Base-by-base conservation (phyloP, 2,329 filamentous ascomycete species). In the Huntiella decipiens region DNA sequence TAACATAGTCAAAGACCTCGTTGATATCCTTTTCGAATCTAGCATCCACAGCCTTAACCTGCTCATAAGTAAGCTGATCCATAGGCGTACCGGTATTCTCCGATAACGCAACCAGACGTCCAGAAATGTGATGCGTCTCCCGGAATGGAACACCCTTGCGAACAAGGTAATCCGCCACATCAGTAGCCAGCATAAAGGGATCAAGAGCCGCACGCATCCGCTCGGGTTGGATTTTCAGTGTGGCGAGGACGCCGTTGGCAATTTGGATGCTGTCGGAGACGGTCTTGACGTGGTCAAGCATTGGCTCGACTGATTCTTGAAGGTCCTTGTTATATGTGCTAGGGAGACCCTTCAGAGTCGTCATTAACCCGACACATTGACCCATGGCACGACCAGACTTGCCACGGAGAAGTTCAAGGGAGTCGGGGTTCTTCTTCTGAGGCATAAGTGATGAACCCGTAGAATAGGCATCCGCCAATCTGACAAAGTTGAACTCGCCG, bases 251-350 rank as follows among this genome's bases (percentile, higher is more conserved):
- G 46, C 86, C 82, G 17, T 81, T 82, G 22, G 82, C 82, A 54
- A 93, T 93, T 60, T 80, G 76, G 46, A 92, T 71, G 56, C 80
- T 85, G 66, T 92, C 81, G 47, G 71, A 72, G 51, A 91, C 70
- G 4, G 83, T 88, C 70, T 86, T 82, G 61, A 87, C 73, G 58
- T 79, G 74, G 60, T 92, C 83, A 42, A 93, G 73, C 63, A 93
- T 75, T n/a, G 81, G 79, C 67, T 92, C 81, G 51, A 83, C 78
- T 49, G 75, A 79, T 63, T 93, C 85, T 62, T 94, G 84, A n/a
- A 92, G 63, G 60, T 93, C 84, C 63, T 92, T 93, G 67, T 92
- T 88, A 67, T 92, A 92, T 3, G 81, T 85, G 38, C 73, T 81
- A 2, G 83, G 82, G 22, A 91, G 72, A 47, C 80, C 80, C 59